Evolutionary conservation across 225 moss, liverwort and hornwort genomes (phyloP), one percentile per base, ranked within the genome.

Genomic region (Thuidium tamariscinum): DNA sequence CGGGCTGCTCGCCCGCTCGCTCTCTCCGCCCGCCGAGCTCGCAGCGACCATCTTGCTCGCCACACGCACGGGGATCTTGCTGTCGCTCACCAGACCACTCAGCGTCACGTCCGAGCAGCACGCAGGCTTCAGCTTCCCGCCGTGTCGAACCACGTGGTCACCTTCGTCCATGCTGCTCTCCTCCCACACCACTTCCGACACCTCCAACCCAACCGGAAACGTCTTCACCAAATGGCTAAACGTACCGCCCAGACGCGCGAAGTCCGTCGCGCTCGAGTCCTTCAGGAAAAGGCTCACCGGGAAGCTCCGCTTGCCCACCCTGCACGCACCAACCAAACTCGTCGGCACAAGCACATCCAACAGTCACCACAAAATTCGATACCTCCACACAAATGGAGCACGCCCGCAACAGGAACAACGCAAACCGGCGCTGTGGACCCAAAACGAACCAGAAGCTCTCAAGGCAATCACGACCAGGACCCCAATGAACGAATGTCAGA

Each of bases 141-240:
- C 97, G 72, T 99, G 99, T 25, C 91, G 94, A 10, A 99, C 99
- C 86, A 90, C 88, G 37, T 46, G 91, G 32, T 92, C 94, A 84
- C 91, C 97, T 62, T 97, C 99, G 76, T 97, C 96, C 95, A 99
- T 94, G 89, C 95, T 91, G 85, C 97, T 95, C 92, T 99, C 97
- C 79, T 96, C 97, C 99, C 99, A 99, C 80, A 91, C 95, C 84
- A 99, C 97, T 41, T 96, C 96, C 54, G 89, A 67, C 36, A 95
- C 95, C 22, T 96, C 96, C 86, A 89, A 72, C 6, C 91, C 93
- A 66, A 92, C 90, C 0, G 95, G 91, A 82, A 89, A 91, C 22
- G 88, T 91, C 89, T 99, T 97, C 62, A 94, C 89, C 89, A 99
- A 83, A 82, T 99, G 99, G 89, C 99, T 97, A 59, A 97, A 97